Evolutionary conservation across 1,284 basidiomycete genomes (phyloP), one percentile per base, ranked within the genome.

Genomic region (Sparassis latifolia): DNA sequence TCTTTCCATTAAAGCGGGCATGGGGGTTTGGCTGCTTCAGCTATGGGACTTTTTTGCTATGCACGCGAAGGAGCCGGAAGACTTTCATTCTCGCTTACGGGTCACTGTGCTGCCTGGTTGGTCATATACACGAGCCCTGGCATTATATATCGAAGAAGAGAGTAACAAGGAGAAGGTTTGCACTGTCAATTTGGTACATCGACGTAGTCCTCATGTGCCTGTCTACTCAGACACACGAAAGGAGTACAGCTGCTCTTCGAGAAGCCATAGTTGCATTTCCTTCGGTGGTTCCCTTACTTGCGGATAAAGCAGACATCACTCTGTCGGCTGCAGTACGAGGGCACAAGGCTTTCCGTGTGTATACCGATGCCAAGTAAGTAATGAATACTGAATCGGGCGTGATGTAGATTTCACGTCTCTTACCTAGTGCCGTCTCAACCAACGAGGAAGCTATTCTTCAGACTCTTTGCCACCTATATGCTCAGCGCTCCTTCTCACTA

Each of bases 401-500:
- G 20, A 20, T 20, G 20, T 20, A 20, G 20, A 20, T 20, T 20
- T 20, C 20, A 20, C 20, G 20, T 20, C 20, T 20, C 20, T 20
- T 20, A 20, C 20, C 20, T 20, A 20, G 20, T 20, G 20, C 20
- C 20, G 20, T 20, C 20, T 20, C 20, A n/a, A 52, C 45, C 20
- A 60, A 64, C 27, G 63, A 77, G 6, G 69, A 75, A 33, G 71
- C 78, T 1, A 66, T 75, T 7, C 66, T 84, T 2, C 78, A 88
- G 55, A 78, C 95, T 9, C 77, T 96, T 7, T 86, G 89, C 0
- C 89, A 92, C 62, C 79, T 96, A 33, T 97, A 97, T 65, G 89
- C 78, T 1, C 80, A 86, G 44, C 85, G 90, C 5, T 86, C 89
- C 0, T 74, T 71, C 10, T 68, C 83, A 0, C 66, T 95, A 5